Conservation (phyloP, 2,329 filamentous ascomycete genomes). For the Colletotrichum sidae region DNA sequence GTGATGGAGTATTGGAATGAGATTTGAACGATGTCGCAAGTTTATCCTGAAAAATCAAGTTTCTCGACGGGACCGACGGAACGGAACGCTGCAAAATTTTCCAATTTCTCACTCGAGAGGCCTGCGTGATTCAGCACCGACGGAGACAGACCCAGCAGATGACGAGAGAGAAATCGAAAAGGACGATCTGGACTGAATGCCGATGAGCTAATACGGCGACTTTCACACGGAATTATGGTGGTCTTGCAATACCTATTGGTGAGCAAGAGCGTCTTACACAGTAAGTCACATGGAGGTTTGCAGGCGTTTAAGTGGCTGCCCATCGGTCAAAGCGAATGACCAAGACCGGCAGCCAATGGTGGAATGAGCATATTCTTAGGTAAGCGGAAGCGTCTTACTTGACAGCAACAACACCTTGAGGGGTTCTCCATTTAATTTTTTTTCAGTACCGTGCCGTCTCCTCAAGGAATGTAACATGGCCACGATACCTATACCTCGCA, state of each 20-base stretch:
- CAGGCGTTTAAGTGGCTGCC: too few species aligned
- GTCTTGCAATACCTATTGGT: too few species aligned
- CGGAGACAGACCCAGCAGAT: conserved; percentile 7
- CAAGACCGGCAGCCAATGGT: not conserved
- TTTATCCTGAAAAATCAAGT: conserved; percentile 18
- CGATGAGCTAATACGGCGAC: conserved; percentile 4
- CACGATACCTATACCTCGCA: too few species aligned
- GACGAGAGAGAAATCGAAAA: conserved; percentile 23
- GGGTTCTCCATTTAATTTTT: not conserved
- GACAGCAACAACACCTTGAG: not conserved
- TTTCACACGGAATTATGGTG: not conserved
- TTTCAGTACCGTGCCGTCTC: too few species aligned
- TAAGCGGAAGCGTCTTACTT: conserved; percentile 1
- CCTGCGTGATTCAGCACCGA: conserved; percentile 6
- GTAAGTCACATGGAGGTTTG: too few species aligned
- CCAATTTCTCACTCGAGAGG: not conserved
- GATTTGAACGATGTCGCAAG: conserved; percentile 15
- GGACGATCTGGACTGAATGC: not conserved
- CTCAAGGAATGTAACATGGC: too few species aligned
- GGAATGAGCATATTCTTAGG: conserved; percentile 6
- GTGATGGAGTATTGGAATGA: conserved; percentile 3
- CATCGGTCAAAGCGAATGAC: too few species aligned
- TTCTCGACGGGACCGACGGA: not conserved
- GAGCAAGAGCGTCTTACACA: too few species aligned
- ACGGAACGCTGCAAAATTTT: not conserved